Conservation (phyloP, 176 grass and related monocot species). For the Oryza rufipogon region DNA sequence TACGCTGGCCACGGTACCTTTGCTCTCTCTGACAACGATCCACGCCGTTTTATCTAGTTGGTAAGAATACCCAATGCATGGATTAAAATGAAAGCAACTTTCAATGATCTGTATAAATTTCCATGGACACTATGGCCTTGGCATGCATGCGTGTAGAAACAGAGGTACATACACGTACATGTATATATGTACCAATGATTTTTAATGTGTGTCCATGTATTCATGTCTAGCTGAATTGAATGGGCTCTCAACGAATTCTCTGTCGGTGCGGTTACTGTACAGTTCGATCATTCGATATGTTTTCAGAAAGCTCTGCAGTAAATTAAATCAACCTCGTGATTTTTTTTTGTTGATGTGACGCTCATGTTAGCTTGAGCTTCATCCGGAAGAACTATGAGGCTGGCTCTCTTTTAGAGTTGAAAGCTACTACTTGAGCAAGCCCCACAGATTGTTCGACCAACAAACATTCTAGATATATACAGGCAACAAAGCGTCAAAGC, state of each 20-base stretch:
- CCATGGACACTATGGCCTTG: not conserved
- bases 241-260: not conserved
- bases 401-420: not conserved
- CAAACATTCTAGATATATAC: constrained; percentile 2
- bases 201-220: constrained; percentile 17
- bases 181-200: not conserved
- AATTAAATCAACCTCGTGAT: not conserved
- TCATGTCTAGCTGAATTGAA: constrained; percentile 44
- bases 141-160: not conserved
- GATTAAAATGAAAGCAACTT: constrained; percentile 23
- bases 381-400: constrained; percentile 22
- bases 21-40: constrained; percentile 14
- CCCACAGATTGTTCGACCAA: constrained; percentile 36
- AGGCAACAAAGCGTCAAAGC: constrained; percentile 7
- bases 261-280: constrained; percentile 47
- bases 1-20: constrained; percentile 31
- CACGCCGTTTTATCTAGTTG: not conserved
- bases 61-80: not conserved
- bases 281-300: not conserved
- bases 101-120: not conserved
- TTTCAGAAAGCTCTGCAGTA: constrained; percentile 5
- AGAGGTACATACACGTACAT: not conserved
- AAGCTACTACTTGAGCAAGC: constrained; percentile 36
- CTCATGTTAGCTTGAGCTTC: constrained; percentile 24
- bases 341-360: too few relatives aligned